Base-by-base conservation (phyloP, 768 basidiomycete genomes). In the Cystoderma amianthinum region DNA sequence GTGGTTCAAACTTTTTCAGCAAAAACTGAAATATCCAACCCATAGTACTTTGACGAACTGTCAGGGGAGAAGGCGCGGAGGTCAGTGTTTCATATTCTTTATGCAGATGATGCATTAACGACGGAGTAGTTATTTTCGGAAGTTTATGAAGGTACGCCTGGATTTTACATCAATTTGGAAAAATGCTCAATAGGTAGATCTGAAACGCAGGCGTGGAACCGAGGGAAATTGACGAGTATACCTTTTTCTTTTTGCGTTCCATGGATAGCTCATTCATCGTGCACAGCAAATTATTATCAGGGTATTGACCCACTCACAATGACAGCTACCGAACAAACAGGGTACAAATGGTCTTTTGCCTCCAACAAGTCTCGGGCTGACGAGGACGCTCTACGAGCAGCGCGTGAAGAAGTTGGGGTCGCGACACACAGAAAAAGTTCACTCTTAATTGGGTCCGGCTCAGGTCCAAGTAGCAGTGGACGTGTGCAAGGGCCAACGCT, bases 271-370 rank as follows among this genome's bases (percentile, higher is more conserved):
- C 10, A 18, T 18, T 39, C 32, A 37, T 36, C 24, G 10, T 25
- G 28, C 24, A 12, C 36, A 51, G 51, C 42, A 18, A 59, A 60
- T 39, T 58, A 56, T 39, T 64, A 91, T 50, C 63, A 72, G 15
- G 81, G 80, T 13, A 67, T 85, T 45, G 77, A 74, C 46, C 65
- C 76, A 9, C 67, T 73, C 2, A 61, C 67, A 2, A 65, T 75
- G 23, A 54, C 75, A 5, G 78, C 86, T 2, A 80, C 78, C 23
- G 68, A 75, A 35, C 80, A 85, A 44, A 94, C 92, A 3, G 78
- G 74, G 0, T 92, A 90, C 62, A 91, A 87, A 63, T 94, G 91
- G 91, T 77, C 78, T 0, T 93, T 94, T 54, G 80, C 83, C 2
- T 74, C 78, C 15, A 85, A 86, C 43, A 54, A 64, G 2, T 76